Percentiles rank a stretch among this genome's conserved stretches.
Evolutionary conservation across 2,329 filamentous ascomycete genomes (phyloP).

Genomic region (Ophioceras dolichostomum): DNA sequence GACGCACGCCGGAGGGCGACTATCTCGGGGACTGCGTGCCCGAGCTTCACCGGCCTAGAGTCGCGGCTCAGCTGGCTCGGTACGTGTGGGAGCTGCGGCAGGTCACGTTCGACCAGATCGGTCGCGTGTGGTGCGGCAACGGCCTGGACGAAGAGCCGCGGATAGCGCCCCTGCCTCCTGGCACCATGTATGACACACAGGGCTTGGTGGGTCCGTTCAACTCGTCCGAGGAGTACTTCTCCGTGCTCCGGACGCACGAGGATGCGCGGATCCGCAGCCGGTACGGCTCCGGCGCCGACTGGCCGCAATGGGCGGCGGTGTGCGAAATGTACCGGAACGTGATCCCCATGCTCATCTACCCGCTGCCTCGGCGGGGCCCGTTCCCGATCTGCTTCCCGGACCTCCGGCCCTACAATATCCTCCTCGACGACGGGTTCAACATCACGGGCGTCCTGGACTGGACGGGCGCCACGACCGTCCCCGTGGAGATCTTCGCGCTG

Average conservation of each 20-base stretch:
- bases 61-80: constrained; percentile 13
- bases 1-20: constrained; percentile 6
- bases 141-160: constrained; percentile 10
- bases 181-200: no score
- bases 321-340: no score
- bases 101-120: constrained; percentile 13
- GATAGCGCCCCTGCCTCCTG: constrained; percentile 12
- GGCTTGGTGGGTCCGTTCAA: constrained; percentile 13
- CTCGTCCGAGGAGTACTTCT: constrained; percentile 18
- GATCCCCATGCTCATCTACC: constrained; percentile 1
- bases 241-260: constrained; percentile 11
- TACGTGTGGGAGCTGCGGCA: constrained; percentile 13
- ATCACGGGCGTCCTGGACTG: constrained; percentile 22
- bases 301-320: constrained; percentile 14
- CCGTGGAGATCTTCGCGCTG: no score
- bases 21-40: constrained; percentile 10
- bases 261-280: constrained; percentile 10
- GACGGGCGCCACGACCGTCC: constrained; percentile 19
- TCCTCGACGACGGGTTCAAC: constrained; percentile 27
- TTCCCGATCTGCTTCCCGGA: constrained; percentile 22
- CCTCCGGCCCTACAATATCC: constrained; percentile 24
- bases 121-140: constrained; percentile 15
- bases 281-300: constrained; percentile 14
- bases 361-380: no score
- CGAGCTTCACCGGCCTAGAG: constrained; percentile 9